Evolutionary conservation across 2,329 filamentous ascomycete species (phyloP), one percentile per base, ranked within the genome.

Genomic region (Sphaerostilbella broomeana): DNA sequence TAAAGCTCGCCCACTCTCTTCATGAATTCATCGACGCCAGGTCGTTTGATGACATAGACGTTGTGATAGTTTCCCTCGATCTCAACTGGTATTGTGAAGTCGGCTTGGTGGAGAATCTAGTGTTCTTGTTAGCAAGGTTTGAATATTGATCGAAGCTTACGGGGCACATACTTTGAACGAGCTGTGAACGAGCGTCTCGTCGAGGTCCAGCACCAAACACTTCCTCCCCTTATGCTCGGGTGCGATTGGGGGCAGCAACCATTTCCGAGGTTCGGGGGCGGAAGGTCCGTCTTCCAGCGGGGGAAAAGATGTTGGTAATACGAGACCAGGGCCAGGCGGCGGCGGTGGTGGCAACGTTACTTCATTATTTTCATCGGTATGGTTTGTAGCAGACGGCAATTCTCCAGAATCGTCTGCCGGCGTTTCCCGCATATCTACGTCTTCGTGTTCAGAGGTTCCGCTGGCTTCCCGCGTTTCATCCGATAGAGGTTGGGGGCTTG

Each of bases 21-120:
- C 87, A 98, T 95, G 64, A 98, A 98, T 49, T 94, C 83, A 59
- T 98, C 92, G 15, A 98, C 92, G 38, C 92, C 92, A n/a, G 92
- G 92, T 55, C 92, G 80, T 69, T 98, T 98, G 62, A 98, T 98
- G 49, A 98, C 92, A 60, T 98, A 98, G 39, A 98, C 94, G 56
- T 98, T 98, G 67, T 98, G 92, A 59, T 94, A 97, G 62, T 95
- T 94, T 41, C 92, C 92, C 68, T 98, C 92, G 48, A 98, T 98
- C 58, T 98, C 92, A 20, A 98, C 92, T 0, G 92, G 92, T 58
- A 98, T 97, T 5, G 92, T 98, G 59, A 98, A 97, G 64, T 98
- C 92, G 43, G 92, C 92, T 70, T 97, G 90, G 57, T 97, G 89
- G 31, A 98, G 74, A 51, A 97, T 92, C 89, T 97, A 17, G 46